phyloP scores from a whole-genome alignment of 805 yeast genomes.

The Suhomyces prunicola region DNA sequence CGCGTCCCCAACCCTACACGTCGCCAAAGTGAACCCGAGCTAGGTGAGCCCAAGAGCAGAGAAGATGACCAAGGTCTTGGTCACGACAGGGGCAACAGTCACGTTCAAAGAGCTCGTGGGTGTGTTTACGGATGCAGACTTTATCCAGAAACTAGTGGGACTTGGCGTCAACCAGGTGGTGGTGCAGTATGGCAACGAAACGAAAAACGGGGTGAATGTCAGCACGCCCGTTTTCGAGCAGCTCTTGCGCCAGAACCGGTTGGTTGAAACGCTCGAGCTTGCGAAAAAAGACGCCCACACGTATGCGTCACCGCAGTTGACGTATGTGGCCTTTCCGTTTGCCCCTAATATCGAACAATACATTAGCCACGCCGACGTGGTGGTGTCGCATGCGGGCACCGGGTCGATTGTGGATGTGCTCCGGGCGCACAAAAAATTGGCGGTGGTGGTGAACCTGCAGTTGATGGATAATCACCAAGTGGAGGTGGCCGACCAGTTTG shows the following conservation, averaged over 20 bases:
- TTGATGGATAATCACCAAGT: slow-evolving; percentile 88
- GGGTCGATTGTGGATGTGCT: slow-evolving; percentile 86
- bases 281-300: not conserved
- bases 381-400: slow-evolving; percentile 87
- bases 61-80: slow-evolving; percentile 35
- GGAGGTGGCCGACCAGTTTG: slow-evolving; percentile 55
- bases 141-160: slow-evolving; percentile 32
- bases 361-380: slow-evolving; percentile 50
- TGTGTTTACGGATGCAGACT: slow-evolving; percentile 32
- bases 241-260: slow-evolving; percentile 11
- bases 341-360: slow-evolving; percentile 26
- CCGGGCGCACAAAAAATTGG: slow-evolving; percentile 50
- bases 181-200: slow-evolving; percentile 53
- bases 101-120: slow-evolving; percentile 63
- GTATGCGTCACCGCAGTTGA: not conserved
- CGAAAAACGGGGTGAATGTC: slow-evolving; percentile 13
- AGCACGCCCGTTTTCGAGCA: slow-evolving; percentile 23
- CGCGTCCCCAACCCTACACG: not conserved
- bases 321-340: slow-evolving; percentile 24
- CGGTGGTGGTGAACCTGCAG: slow-evolving; percentile 66
- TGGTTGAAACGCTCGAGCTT: slow-evolving; percentile 11
- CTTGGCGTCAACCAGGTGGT: slow-evolving; percentile 39
- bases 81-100: slow-evolving; percentile 91
- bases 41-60: no score
- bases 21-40: no score